Base-by-base conservation (phyloP, 495 filamentous ascomycete species). In the Penicillium lividum region DNA sequence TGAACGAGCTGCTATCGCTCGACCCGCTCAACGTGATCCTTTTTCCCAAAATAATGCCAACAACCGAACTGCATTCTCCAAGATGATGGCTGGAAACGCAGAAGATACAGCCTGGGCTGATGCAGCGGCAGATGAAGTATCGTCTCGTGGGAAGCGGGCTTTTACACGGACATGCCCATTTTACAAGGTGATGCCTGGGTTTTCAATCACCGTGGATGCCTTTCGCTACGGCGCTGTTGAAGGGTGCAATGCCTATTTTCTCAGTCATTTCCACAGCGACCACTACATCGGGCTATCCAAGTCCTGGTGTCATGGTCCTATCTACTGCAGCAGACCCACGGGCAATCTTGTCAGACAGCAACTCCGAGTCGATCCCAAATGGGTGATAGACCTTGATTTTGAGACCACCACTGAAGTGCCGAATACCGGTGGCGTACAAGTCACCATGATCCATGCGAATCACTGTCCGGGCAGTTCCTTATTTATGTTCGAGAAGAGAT, bases 191-290 rank as follows among this genome's bases (percentile, higher is more conserved):
- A 83, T 99, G 72, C 90, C 92, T 3, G 90, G 90, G 1, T 89
- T 97, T 58, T 89, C 82, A 52, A 95, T 98, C 59, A 93, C 90
- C 54, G 94, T 98, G 4, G 94, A 99, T 70, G 94, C 95, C 0
- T 98, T 99, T 71, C 85, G 92, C 6, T 99, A 98, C 66, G 95
- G 94, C 4, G 89, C 91, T 4, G 89, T 99, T 0, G 84, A 95
- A 69, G 92, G 90, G 0, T 95, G 91, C 68, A 87, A 90, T 49
- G 94, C 93, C 22, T 99, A 99, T 69, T 99, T 99, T 66, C 82
- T 99, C 28, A 96, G 91, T 61, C 94, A 99, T 67, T 99, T 97
- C 62, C 94, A 99, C 72, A 95, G 90, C 59, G 94, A 99, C 67
- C 94, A 99, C 65, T 99, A 99, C 68, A 84, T 96, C 33, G 94